phyloP scores from a whole-genome alignment of 1,284 basidiomycete species.

The Cutaneotrichosporon cyanovorans region DNA sequence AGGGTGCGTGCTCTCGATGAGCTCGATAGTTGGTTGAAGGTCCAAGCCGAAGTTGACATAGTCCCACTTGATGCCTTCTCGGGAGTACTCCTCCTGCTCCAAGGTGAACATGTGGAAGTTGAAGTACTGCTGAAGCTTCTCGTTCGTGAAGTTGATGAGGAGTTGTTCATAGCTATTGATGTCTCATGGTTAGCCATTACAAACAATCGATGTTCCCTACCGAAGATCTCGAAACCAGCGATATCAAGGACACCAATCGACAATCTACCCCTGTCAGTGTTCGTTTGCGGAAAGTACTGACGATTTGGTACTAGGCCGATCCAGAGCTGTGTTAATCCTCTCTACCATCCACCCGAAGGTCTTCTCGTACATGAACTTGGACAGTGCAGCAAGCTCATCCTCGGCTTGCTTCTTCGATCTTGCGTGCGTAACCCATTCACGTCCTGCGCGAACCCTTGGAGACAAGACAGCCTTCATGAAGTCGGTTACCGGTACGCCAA shows the following conservation, averaged over 20 bases:
- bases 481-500: constrained; percentile 83
- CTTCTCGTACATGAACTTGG: constrained; percentile 97
- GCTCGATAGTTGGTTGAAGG: constrained; percentile 95
- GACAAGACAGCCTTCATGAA: constrained; percentile 81
- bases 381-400: constrained; percentile 85
- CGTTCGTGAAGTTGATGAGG: constrained; percentile 98
- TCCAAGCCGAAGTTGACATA: constrained; percentile 98
- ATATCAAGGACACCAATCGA: constrained; percentile 99
- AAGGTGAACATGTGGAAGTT: constrained; percentile 99
- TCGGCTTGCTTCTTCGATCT: constrained; percentile 85
- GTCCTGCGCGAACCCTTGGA: constrained; percentile 84
- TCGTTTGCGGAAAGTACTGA: constrained; percentile 13
- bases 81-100: constrained; percentile 96
- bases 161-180: constrained; percentile 91
- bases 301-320: constrained; percentile 83
- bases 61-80: constrained; percentile 97
- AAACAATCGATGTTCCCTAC: constrained; percentile 17
- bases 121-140: constrained; percentile 91
- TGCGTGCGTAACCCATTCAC: constrained; percentile 94
- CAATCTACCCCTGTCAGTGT: too few species aligned
- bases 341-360: constrained; percentile 91
- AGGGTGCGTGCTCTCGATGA: constrained; percentile 67
- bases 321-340: constrained; percentile 87
- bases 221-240: constrained; percentile 91
- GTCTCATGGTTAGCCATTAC: constrained; percentile 13